These are phyloP conservation scores for Hordeum pubiflorum DNA, from an alignment of 202 grass and related monocot species.

Conservation along the genomic window DNA sequence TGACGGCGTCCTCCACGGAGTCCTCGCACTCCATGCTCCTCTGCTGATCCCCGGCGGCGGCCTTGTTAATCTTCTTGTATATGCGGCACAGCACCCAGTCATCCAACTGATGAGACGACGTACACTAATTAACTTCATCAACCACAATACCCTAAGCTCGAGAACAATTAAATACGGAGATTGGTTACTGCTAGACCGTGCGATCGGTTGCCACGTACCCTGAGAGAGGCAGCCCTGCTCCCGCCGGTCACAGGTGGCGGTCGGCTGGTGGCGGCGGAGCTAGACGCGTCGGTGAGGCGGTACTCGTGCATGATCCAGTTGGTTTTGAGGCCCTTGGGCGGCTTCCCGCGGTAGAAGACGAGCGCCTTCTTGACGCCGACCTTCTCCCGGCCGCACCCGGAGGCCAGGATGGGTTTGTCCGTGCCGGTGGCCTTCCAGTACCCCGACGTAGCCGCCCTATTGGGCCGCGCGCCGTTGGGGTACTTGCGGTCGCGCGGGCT, in stretches of 20 bases:
- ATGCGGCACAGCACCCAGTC: constrained; percentile 97
- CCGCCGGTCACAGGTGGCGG: constrained; percentile 9
- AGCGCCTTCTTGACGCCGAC: constrained; percentile 92
- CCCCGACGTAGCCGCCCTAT: constrained; percentile 77
- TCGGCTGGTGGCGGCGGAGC: not conserved
- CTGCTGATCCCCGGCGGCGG: not conserved
- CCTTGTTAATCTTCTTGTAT: constrained; percentile 87
- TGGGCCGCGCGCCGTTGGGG: constrained; percentile 75
- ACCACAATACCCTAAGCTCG: not conserved
- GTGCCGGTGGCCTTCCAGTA: constrained; percentile 98
- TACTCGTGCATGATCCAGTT: constrained; percentile 99
- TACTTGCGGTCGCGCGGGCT: constrained; percentile 94
- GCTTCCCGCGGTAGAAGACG: constrained; percentile 90
- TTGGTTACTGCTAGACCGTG: not conserved
- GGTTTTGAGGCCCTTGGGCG: constrained; percentile 64
- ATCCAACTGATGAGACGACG: constrained; percentile 49
- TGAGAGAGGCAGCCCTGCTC: constrained; percentile 48
- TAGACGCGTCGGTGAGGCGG: constrained; percentile 35
- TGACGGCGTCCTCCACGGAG: constrained; percentile 33
- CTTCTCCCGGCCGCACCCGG: constrained; percentile 37
- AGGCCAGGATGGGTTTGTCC: constrained; percentile 70
- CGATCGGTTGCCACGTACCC: constrained; percentile 40
- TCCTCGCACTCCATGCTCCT: constrained; percentile 45
- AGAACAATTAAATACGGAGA: not conserved
- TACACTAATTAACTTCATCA: constrained; percentile 29